These are phyloP conservation scores for Xylaria bambusicola DNA, from an alignment of 495 filamentous ascomycete species.

Conservation along the genomic window DNA sequence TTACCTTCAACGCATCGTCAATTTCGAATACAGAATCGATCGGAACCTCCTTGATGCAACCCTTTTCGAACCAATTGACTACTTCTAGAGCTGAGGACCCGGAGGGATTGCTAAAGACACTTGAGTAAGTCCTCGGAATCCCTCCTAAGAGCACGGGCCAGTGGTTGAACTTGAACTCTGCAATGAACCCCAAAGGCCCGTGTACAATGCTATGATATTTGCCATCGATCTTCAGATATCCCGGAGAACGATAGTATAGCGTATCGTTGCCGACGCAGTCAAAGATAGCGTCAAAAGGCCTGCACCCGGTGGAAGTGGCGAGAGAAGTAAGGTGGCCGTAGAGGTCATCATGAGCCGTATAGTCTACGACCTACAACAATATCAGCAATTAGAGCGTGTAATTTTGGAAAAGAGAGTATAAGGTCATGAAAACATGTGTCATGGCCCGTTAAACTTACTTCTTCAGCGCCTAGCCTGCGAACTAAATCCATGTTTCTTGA, in stretches of 20 bases:
- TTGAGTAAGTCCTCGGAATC: slow-evolving; percentile 9
- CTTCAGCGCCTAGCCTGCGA: slow-evolving; percentile 26
- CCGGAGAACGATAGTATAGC: slow-evolving; percentile 16
- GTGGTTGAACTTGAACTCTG: slow-evolving; percentile 9
- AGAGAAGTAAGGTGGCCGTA: slow-evolving; percentile 17
- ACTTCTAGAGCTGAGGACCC: slow-evolving; percentile 20
- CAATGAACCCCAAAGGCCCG: slow-evolving; percentile 17
- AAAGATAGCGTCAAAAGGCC: slow-evolving; percentile 20
- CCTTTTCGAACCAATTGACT: slow-evolving; percentile 16
- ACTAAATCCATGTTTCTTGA: slow-evolving; percentile 21
- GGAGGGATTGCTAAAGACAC: slow-evolving; percentile 20
- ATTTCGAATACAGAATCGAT: slow-evolving; percentile 21
- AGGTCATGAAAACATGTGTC: background rate
- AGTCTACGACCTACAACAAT: slow-evolving; percentile 12
- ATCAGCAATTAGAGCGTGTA: background rate
- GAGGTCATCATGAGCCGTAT: slow-evolving; percentile 15
- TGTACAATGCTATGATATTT: slow-evolving; percentile 15
- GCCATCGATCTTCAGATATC: slow-evolving; percentile 14
- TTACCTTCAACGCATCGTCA: slow-evolving; percentile 18
- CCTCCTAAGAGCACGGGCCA: slow-evolving; percentile 23
- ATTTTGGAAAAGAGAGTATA: background rate
- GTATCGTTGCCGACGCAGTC: slow-evolving; percentile 21
- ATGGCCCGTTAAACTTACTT: slow-evolving; percentile 5
- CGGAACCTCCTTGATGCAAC: slow-evolving; percentile 20
- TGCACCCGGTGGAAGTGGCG: background rate